Evolutionary conservation across 2,329 filamentous ascomycete genomes (phyloP).

Genomic region (Colletotrichum tropicicola): DNA sequence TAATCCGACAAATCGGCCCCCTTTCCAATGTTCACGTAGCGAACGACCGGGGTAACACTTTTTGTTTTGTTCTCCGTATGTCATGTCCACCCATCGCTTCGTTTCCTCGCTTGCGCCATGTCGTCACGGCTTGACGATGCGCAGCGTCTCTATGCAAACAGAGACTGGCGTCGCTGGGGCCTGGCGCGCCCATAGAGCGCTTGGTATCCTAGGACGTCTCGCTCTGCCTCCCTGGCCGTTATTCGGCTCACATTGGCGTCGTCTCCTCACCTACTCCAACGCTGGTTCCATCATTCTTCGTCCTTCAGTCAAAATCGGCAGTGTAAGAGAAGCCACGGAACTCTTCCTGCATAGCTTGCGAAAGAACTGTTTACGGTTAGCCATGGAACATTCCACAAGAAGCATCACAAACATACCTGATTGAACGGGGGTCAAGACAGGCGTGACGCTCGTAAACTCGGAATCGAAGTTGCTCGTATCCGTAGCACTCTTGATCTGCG

Average conservation of each 20-base stretch:
- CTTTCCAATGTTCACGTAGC: conserved; percentile 18
- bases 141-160: conserved; percentile 3
- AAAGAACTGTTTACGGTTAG: conserved; percentile 72
- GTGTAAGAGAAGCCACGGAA: conserved; percentile 99
- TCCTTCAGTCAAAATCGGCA: conserved; percentile 79
- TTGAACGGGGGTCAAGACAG: conserved; percentile 95
- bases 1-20: conserved; percentile 5
- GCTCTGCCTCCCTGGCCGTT: neutral
- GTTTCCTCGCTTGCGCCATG: conserved; percentile 1
- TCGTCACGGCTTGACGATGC: conserved; percentile 10
- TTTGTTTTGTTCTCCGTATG: conserved; percentile 11
- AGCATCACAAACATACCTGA: conserved; percentile 74
- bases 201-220: neutral
- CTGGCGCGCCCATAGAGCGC: neutral
- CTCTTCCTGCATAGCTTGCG: conserved; percentile 99
- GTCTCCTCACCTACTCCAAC: neutral
- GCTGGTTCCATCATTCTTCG: neutral
- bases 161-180: neutral
- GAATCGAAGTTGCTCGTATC: conserved; percentile 99
- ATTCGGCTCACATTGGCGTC: conserved; percentile 1
- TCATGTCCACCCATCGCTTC: conserved; percentile 15
- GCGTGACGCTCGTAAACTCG: conserved; percentile 98
- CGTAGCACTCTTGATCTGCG: conserved; percentile 87
- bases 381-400: neutral
- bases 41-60: conserved; percentile 14